These are phyloP conservation scores for Bretziella fagacearum DNA, from an alignment of 2,329 filamentous ascomycete species.

Conservation along the genomic window DNA sequence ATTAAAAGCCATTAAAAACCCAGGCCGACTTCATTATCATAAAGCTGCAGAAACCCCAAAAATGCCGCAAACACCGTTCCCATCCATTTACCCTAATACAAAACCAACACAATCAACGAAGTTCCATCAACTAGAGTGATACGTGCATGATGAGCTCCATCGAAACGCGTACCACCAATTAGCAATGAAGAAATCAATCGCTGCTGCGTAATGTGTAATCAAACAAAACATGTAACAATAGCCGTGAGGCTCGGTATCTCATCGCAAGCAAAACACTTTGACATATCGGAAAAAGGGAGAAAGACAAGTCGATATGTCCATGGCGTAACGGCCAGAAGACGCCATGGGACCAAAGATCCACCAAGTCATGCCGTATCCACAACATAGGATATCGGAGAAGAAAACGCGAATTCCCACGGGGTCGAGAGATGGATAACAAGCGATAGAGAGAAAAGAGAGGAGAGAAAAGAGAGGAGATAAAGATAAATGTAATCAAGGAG, in stretches of 20 bases:
- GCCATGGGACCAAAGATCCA: neutral
- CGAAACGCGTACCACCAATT: neutral
- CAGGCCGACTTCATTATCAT: slow-evolving; percentile 14
- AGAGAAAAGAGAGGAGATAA: neutral
- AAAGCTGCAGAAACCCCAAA: slow-evolving; percentile 9
- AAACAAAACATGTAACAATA: slow-evolving; percentile 11
- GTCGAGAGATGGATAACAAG: neutral
- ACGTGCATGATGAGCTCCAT: neutral
- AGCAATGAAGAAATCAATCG: neutral
- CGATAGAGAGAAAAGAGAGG: neutral
- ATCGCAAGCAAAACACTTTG: slow-evolving; percentile 7
- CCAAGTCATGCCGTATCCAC: neutral
- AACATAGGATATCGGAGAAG: neutral
- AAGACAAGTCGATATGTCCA: neutral
- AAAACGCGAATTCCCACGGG: neutral
- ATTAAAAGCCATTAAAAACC: slow-evolving; percentile 5
- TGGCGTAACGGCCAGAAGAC: neutral
- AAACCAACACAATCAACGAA: slow-evolving; percentile 1
- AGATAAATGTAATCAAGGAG: neutral
- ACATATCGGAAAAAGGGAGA: slow-evolving; percentile 4
- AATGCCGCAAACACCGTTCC: slow-evolving; percentile 9
- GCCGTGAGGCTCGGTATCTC: slow-evolving; percentile 12
- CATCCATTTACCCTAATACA: slow-evolving; percentile 1
- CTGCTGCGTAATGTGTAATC: slow-evolving; percentile 1
- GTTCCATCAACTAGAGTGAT: neutral